phyloP scores from a whole-genome alignment of 495 filamentous ascomycete genomes.

The Cenococcum geophilum region DNA sequence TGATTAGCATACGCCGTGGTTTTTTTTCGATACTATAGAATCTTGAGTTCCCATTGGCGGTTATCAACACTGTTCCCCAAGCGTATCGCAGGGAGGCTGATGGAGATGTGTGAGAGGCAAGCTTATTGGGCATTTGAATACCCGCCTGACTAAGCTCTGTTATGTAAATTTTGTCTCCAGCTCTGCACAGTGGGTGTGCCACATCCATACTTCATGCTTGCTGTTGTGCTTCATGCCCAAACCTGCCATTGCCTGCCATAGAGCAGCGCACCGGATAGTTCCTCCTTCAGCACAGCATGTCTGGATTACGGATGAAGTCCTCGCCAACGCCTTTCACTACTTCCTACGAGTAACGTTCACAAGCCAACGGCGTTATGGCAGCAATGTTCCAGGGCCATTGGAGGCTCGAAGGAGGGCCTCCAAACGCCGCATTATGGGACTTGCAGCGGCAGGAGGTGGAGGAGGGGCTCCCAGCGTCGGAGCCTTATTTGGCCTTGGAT shows the following conservation, averaged over 20 bases:
- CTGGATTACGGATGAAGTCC: constrained; percentile 27
- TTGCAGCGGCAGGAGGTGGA: constrained; percentile 1
- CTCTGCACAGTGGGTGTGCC: not conserved
- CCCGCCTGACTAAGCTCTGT: not conserved
- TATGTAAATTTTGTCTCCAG: not conserved
- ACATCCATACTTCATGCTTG: not conserved
- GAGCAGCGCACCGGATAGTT: constrained; percentile 21
- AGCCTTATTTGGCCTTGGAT: constrained; percentile 15
- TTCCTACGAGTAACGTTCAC: constrained; percentile 11
- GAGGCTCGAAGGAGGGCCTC: constrained; percentile 27
- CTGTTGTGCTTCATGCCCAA: constrained; percentile 21
- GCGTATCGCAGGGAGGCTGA: too few relatives aligned
- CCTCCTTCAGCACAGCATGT: constrained; percentile 10
- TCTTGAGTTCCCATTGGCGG: too few relatives aligned
- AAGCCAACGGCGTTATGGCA: constrained; percentile 28
- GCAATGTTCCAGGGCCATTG: constrained; percentile 34
- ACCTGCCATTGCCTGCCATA: constrained; percentile 25
- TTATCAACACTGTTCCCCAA: too few relatives aligned
- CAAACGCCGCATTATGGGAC: constrained; percentile 22
- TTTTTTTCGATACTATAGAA: too few relatives aligned
- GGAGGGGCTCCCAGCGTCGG: constrained; percentile 12
- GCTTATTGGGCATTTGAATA: not conserved
- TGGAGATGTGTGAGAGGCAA: too few relatives aligned
- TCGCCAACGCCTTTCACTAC: constrained; percentile 13
- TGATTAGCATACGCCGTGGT: too few relatives aligned